Conservation (phyloP, 306 rosid genomes). For the Mimosa pudica region DNA sequence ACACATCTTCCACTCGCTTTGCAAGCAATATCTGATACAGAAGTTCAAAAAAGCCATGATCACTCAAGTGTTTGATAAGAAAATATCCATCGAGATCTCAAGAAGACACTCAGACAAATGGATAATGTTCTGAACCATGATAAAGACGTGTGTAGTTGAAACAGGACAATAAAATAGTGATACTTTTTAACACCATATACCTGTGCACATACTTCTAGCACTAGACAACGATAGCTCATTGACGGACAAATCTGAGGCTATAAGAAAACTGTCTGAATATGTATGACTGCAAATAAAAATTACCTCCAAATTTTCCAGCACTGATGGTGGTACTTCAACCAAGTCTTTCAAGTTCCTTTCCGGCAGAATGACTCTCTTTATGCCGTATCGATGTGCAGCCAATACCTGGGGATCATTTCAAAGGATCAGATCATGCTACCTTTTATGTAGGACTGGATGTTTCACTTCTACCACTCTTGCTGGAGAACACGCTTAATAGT, state of each 20-base stretch:
- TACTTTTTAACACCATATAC: constrained; percentile 11
- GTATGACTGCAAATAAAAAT: constrained; percentile 12
- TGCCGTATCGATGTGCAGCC: constrained; percentile 93
- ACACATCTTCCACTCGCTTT: constrained; percentile 79
- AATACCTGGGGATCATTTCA: constrained; percentile 63
- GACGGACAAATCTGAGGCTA: not conserved
- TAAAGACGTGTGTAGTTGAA: not conserved
- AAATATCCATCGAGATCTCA: constrained; percentile 7
- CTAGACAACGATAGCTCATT: not conserved
- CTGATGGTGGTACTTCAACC: constrained; percentile 85
- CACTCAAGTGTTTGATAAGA: constrained; percentile 11
- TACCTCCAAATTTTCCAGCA: constrained; percentile 85
- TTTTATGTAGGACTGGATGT: constrained; percentile 12
- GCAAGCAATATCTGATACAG: constrained; percentile 63
- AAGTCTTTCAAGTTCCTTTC: constrained; percentile 95
- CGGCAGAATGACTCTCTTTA: constrained; percentile 88
- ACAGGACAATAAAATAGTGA: constrained; percentile 2
- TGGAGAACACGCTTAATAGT: not conserved
- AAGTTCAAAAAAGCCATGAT: constrained; percentile 17
- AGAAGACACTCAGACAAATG: constrained; percentile 9
- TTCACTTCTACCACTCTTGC: not conserved
- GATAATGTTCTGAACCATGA: not conserved
- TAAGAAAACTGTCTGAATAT: not conserved
- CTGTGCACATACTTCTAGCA: not conserved
- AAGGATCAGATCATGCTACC: constrained; percentile 27